Conservation (phyloP, 2,329 filamentous ascomycete genomes). For the Penicillium brasilianum region DNA sequence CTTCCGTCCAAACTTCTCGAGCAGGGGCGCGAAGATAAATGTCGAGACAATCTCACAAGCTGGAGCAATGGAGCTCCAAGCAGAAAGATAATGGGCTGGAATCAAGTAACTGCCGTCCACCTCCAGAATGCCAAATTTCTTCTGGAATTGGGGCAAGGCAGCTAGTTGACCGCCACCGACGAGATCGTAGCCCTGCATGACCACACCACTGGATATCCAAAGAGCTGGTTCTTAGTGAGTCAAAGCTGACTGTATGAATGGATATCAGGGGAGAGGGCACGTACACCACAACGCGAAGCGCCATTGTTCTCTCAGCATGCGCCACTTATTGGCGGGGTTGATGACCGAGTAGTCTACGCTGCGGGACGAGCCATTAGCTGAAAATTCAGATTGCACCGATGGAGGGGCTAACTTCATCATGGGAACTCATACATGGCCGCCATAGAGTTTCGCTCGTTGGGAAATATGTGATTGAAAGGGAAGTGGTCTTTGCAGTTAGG, state of each 20-base stretch:
- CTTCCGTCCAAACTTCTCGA: constrained; percentile 43
- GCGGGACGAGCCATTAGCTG: not conserved
- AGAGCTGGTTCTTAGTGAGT: constrained; percentile 27
- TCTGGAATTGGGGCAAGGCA: constrained; percentile 35
- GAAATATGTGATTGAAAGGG: not conserved
- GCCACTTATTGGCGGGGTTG: constrained; percentile 36
- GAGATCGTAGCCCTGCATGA: constrained; percentile 41
- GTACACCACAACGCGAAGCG: constrained; percentile 37
- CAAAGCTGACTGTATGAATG: not conserved
- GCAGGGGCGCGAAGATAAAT: constrained; percentile 33
- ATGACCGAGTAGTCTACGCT: constrained; percentile 23
- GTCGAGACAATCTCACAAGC: constrained; percentile 21
- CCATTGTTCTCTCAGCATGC: constrained; percentile 33
- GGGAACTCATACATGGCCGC: not conserved
- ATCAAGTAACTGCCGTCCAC: constrained; percentile 35
- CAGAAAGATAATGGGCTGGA: constrained; percentile 37
- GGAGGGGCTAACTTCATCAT: not conserved
- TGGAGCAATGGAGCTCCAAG: constrained; percentile 35
- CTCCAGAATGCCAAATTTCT: constrained; percentile 34
- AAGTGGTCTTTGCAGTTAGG: not conserved
- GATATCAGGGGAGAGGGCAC: constrained; percentile 8
- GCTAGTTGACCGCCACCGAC: constrained; percentile 41
- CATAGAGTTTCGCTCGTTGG: not conserved
- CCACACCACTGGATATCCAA: constrained; percentile 35
- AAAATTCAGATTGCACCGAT: not conserved